Conservation (phyloP, 2,329 filamentous ascomycete genomes). For the Periconia digitata region DNA sequence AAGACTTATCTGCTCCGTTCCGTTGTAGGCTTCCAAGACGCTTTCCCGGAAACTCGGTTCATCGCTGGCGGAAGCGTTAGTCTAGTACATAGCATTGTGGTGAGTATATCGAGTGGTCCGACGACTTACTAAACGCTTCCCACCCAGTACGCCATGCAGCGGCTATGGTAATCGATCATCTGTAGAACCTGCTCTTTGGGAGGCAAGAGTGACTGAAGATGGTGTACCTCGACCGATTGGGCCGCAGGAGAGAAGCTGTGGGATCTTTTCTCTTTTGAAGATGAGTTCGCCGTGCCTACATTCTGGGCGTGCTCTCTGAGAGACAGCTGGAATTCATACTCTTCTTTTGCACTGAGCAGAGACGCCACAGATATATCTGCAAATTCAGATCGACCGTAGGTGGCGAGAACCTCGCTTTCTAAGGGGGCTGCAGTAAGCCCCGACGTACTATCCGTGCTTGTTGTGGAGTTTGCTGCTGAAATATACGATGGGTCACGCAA, state of each 20-base stretch:
- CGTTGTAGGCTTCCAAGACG: constrained; percentile 42
- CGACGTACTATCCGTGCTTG: not conserved
- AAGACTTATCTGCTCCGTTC: constrained; percentile 44
- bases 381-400: constrained; percentile 22
- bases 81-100: not conserved
- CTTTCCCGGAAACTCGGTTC: constrained; percentile 42
- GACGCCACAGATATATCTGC: constrained; percentile 29
- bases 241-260: constrained; percentile 26
- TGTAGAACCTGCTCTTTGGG: constrained; percentile 20
- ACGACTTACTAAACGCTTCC: constrained; percentile 35
- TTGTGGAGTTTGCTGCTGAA: not conserved
- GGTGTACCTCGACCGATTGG: constrained; percentile 24
- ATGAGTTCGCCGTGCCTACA: constrained; percentile 12
- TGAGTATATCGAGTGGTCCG: too few relatives aligned
- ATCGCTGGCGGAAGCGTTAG: constrained; percentile 15
- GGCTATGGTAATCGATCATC: constrained; percentile 44
- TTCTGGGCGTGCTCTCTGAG: constrained; percentile 19
- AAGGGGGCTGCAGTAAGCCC: constrained; percentile 5
- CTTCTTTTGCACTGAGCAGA: constrained; percentile 26
- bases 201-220: constrained; percentile 44
- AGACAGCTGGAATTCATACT: constrained; percentile 12
- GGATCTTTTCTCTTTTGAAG: constrained; percentile 6
- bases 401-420: constrained; percentile 20
- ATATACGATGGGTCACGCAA: not conserved
- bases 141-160: constrained; percentile 43